Evolutionary conservation across 208 protist species (phyloP), one percentile per base, ranked within the genome.

Genomic region (Leishmania tropica): DNA sequence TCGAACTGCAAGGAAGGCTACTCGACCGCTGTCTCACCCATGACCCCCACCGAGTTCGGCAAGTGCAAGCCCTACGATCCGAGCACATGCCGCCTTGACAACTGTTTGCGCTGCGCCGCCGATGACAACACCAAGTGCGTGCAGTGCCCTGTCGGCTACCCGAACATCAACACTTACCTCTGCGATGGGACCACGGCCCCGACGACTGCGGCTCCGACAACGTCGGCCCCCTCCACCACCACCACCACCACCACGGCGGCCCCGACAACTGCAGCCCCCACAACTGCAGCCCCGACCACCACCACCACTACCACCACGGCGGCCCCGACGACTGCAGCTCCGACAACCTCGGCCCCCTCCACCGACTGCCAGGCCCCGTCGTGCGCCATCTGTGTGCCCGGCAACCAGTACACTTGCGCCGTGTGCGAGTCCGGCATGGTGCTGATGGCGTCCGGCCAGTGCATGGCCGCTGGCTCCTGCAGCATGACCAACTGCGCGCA

Each of bases 401-500:
- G 31, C 72, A 54, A n/a, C 15, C 31, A 10, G 28, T 58, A 53
- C 47, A 76, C 28, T 15, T 76, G 72, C 72, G 31, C 72, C 48
- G 48, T 60, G 47, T 76, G 72, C 72, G 13, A 76, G 48, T 3
- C 48, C n/a, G 45, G n/a, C 31, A 76, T 42, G 48, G 72, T 76
- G 42, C 51, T 76, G 51, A 76, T 76, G 72, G 15, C 11, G 45
- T 76, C 72, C 31, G 35, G 72, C 37, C 48, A 60, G 67, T 83
- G 80, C 67, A 75, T 75, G 74, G 28, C 56, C 37, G 8, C 15
- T 4, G 76, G 81, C 54, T 71, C 67, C 58, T 80, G 75, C 76
- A 75, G 56, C 53, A 54, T 79, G 68, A 56, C 28, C 42, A 67
- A 77, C 54, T 84, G 81, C 48, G 45, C 48, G 54, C 75, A 84